Evolutionary conservation across 495 filamentous ascomycete genomes (phyloP).

Genomic region (Thermochaetoides thermophila): DNA sequence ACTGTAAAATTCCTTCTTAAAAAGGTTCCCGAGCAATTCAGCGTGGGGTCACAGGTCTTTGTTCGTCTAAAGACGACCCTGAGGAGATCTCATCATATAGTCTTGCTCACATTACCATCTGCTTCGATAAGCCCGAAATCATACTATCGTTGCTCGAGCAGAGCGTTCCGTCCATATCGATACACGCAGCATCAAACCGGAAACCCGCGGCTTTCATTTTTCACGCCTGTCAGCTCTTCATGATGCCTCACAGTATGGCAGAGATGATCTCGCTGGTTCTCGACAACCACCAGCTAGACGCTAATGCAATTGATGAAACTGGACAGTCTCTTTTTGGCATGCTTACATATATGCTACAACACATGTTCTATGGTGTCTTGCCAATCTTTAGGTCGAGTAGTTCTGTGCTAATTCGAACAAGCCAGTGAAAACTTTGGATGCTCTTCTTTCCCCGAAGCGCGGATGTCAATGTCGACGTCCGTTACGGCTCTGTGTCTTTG

Average conservation of each 20-base stretch:
- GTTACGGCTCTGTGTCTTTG: neutral
- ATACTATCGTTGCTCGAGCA: too few species aligned
- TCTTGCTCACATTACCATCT: too few species aligned
- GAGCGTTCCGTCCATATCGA: too few species aligned
- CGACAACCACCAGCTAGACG: slow-evolving; percentile 2
- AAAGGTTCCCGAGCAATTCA: too few species aligned
- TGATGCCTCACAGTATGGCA: slow-evolving; percentile 1
- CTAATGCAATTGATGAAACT: neutral
- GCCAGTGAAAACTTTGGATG: slow-evolving; percentile 4
- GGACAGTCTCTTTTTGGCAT: slow-evolving; percentile 1
- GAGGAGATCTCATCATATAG: too few species aligned
- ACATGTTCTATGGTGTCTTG: neutral
- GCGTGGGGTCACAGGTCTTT: too few species aligned
- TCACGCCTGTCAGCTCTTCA: slow-evolving; percentile 5
- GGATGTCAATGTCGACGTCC: slow-evolving; percentile 6
- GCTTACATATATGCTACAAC: slow-evolving; percentile 2
- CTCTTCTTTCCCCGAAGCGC: slow-evolving; percentile 14
- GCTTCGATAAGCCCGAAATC: too few species aligned
- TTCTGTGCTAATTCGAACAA: too few species aligned
- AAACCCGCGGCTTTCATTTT: too few species aligned
- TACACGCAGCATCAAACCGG: too few species aligned
- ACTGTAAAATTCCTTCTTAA: too few species aligned
- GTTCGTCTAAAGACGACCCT: too few species aligned
- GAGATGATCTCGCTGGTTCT: slow-evolving; percentile 2
- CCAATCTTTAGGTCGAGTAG: neutral